phyloP scores from a whole-genome alignment of 768 basidiomycete species.

The Symmetrospora coprosmae region DNA sequence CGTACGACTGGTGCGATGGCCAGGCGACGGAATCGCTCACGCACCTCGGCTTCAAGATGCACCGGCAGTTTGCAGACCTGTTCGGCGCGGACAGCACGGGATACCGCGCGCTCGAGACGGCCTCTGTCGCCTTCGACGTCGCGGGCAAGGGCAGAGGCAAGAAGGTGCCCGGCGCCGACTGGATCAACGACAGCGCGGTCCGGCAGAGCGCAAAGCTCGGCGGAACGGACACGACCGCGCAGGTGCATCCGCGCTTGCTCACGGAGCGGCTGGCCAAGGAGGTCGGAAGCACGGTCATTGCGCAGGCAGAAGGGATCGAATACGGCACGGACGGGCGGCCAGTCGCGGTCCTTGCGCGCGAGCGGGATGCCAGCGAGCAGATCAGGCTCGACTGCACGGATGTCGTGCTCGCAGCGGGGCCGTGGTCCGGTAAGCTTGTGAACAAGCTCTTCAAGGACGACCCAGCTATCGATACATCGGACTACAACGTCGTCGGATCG shows the following conservation, averaged over 20 bases:
- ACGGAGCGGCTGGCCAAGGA: background rate
- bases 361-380: background rate
- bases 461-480: constrained; percentile 27
- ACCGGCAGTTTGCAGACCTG: constrained; percentile 55
- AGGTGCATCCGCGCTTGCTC: constrained; percentile 40
- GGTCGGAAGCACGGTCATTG: background rate
- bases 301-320: constrained; percentile 11
- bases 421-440: constrained; percentile 58
- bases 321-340: background rate
- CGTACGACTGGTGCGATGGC: constrained; percentile 56
- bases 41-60: constrained; percentile 57
- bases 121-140: constrained; percentile 24
- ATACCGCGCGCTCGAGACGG: constrained; percentile 60
- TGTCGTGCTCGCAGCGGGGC: constrained; percentile 67
- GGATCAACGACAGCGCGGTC: constrained; percentile 7
- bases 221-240: constrained; percentile 45
- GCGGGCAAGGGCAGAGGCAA: background rate
- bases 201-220: constrained; percentile 13
- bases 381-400: constrained; percentile 33
- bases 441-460: constrained; percentile 33
- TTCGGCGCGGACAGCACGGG: constrained; percentile 65
- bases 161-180: constrained; percentile 2
- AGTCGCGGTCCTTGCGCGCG: background rate
- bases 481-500: constrained; percentile 40
- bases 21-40: constrained; percentile 41